Conservation (phyloP, 495 filamentous ascomycete genomes). For the Hypoxylon perforatum region DNA sequence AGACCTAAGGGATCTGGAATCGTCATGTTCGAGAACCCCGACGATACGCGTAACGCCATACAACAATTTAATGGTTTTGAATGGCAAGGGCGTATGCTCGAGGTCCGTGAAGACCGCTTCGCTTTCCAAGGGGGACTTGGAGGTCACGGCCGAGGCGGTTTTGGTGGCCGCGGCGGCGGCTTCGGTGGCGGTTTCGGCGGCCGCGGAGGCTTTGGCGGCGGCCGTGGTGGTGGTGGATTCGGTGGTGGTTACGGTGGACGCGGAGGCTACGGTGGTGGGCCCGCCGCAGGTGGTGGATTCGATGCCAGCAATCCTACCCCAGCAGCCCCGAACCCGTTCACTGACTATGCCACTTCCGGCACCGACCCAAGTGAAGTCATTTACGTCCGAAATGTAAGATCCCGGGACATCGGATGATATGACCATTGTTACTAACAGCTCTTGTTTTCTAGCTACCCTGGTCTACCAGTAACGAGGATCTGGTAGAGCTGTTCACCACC, state of each 20-base stretch:
- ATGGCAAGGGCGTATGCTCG: conserved; percentile 93
- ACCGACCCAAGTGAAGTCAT: conserved; percentile 86
- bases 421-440: conserved; percentile 37
- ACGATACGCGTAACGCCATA: conserved; percentile 95
- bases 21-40: conserved; percentile 92
- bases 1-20: conserved; percentile 96
- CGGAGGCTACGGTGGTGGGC: conserved; percentile 59
- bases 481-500: conserved; percentile 95
- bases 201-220: conserved; percentile 47
- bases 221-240: conserved; percentile 51
- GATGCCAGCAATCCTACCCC: conserved; percentile 47
- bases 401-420: conserved; percentile 3
- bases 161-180: conserved; percentile 66
- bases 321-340: conserved; percentile 89
- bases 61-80: conserved; percentile 98
- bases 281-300: conserved; percentile 46
- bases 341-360: conserved; percentile 89
- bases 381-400: conserved; percentile 95
- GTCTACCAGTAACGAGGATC: conserved; percentile 98
- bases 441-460: conserved; percentile 78
- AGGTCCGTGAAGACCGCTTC: conserved; percentile 97
- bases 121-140: conserved; percentile 72
- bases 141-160: conserved; percentile 62
- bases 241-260: conserved; percentile 58
- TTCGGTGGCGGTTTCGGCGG: conserved; percentile 63